These are phyloP conservation scores for Fusarium marasasianum DNA, from an alignment of 2,329 filamentous ascomycete genomes.

Conservation along the genomic window DNA sequence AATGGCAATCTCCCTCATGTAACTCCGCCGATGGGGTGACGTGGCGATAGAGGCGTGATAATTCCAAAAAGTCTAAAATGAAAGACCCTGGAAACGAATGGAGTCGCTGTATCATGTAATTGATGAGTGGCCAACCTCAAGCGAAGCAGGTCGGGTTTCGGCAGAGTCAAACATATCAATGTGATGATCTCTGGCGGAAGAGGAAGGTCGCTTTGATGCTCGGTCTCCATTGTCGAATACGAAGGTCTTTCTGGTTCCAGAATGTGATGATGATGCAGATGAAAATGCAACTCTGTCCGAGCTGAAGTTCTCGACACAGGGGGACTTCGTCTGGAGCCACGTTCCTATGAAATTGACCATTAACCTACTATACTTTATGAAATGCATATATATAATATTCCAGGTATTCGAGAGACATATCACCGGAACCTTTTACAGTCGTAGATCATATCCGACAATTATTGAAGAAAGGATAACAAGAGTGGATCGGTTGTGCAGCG, in stretches of 20 bases:
- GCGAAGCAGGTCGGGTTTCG: not conserved
- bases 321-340: not conserved
- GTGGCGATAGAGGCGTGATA: too few relatives aligned
- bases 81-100: not conserved
- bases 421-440: fast-evolving
- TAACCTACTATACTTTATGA: too few relatives aligned
- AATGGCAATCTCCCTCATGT: not conserved
- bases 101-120: not conserved
- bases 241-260: not conserved
- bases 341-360: not conserved
- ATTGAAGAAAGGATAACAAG: too few relatives aligned
- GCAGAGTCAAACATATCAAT: not conserved
- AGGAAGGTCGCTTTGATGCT: not conserved
- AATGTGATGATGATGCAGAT: not conserved
- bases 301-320: not conserved
- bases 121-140: not conserved
- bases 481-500: not conserved
- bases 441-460: fast-evolving
- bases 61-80: not conserved
- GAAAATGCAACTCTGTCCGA: not conserved
- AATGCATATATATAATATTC: fast-evolving
- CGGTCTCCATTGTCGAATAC: not conserved
- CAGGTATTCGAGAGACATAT: fast-evolving
- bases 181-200: not conserved
- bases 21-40: fast-evolving